phyloP scores from a whole-genome alignment of 208 protist genomes.

The Strigomonas culicis region DNA sequence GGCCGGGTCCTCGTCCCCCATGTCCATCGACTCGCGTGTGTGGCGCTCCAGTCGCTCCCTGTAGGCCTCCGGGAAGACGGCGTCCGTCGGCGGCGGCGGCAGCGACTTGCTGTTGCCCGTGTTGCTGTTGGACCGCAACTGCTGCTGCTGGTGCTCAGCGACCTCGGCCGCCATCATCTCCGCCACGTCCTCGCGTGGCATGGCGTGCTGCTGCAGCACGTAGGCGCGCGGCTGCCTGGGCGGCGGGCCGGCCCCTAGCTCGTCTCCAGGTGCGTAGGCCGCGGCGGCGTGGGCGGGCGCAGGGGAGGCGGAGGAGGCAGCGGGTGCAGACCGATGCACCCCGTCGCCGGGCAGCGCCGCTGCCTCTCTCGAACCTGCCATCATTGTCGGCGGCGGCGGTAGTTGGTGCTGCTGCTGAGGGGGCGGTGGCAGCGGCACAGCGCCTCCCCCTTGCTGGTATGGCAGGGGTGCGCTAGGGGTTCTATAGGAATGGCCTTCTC shows the following conservation, averaged over 20 bases:
- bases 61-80: neutral
- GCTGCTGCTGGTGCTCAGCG: neutral
- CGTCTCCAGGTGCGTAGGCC: neutral
- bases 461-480: too few species aligned
- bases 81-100: neutral
- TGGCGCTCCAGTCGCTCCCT: neutral
- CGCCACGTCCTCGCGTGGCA: neutral
- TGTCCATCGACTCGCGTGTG: neutral
- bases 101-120: neutral
- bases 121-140: slow-evolving; percentile 7
- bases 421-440: too few species aligned
- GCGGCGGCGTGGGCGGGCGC: neutral
- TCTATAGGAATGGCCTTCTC: too few species aligned
- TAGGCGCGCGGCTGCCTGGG: too few species aligned
- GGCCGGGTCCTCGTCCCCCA: neutral
- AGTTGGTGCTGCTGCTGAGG: too few species aligned
- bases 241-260: too few species aligned
- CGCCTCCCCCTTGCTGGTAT: too few species aligned
- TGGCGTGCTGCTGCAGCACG: neutral
- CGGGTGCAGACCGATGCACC: neutral
- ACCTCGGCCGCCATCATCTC: neutral
- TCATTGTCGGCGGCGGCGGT: too few species aligned
- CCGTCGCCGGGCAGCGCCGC: neutral
- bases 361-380: too few species aligned
- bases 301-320: neutral